Evolutionary conservation across 495 filamentous ascomycete genomes (phyloP).

Genomic region (Staphylotrichum tortipilum): DNA sequence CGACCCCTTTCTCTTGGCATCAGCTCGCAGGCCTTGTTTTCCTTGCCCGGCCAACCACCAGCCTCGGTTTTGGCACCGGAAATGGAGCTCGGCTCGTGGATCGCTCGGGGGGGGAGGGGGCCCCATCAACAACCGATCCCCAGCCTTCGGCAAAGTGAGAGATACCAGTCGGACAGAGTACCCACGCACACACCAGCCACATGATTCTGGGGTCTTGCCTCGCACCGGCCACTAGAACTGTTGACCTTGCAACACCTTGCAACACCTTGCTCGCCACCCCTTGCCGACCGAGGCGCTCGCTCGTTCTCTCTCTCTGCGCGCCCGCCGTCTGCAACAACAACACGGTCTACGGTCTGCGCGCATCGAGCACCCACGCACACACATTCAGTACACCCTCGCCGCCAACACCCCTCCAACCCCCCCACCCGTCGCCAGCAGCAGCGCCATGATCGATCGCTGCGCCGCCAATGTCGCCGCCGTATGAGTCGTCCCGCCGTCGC

Average conservation of each 20-base stretch:
- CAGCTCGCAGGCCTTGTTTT: slow-evolving; percentile 11
- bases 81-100: slow-evolving; percentile 20
- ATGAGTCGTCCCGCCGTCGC: slow-evolving; percentile 60
- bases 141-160: slow-evolving; percentile 15
- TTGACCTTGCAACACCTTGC: background rate
- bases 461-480: slow-evolving; percentile 64
- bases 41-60: slow-evolving; percentile 27
- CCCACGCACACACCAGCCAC: slow-evolving; percentile 19
- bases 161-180: too few relatives aligned
- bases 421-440: slow-evolving; percentile 4
- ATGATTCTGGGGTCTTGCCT: slow-evolving; percentile 6
- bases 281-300: too few relatives aligned
- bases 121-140: slow-evolving; percentile 22
- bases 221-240: background rate
- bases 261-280: too few relatives aligned
- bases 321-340: too few relatives aligned
- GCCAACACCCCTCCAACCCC: background rate
- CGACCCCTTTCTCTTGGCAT: slow-evolving; percentile 9
- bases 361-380: background rate
- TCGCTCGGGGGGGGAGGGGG: slow-evolving; percentile 13
- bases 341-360: too few relatives aligned
- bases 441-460: slow-evolving; percentile 22
- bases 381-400: background rate
- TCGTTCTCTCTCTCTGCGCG: too few relatives aligned
- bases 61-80: slow-evolving; percentile 24